These are phyloP conservation scores for Coemansia sp. DNA, from an alignment of 192 early-diverging fungal genomes.

Conservation along the genomic window DNA sequence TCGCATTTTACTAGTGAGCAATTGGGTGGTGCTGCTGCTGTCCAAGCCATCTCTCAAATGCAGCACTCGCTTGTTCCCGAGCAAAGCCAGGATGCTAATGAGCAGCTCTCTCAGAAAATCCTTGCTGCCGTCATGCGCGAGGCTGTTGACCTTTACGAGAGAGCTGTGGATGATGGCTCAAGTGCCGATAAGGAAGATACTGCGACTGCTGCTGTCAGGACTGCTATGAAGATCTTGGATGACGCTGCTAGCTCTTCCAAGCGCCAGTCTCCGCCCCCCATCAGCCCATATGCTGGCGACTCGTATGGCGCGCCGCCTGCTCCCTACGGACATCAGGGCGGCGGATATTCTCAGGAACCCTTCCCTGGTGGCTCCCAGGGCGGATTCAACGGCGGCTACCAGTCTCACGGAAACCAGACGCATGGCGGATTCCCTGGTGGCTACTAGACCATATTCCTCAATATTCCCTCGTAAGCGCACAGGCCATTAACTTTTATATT, in stretches of 20 bases:
- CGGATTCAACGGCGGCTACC: slow-evolving; percentile 12
- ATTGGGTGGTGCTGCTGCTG: slow-evolving; percentile 45
- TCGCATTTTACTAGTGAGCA: slow-evolving; percentile 27
- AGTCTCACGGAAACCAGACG: not conserved
- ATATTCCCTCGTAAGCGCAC: too few relatives aligned
- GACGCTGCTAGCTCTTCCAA: slow-evolving; percentile 12
- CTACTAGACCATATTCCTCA: too few relatives aligned
- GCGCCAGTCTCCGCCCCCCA: too few relatives aligned
- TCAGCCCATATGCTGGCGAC: not conserved
- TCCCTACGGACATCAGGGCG: not conserved
- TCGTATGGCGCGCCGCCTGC: not conserved
- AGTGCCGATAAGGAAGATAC: slow-evolving; percentile 37
- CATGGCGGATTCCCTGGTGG: too few relatives aligned
- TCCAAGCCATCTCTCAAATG: slow-evolving; percentile 30
- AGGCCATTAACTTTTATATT: too few relatives aligned
- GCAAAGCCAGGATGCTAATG: not conserved
- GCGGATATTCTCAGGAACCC: slow-evolving; percentile 1
- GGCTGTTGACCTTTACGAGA: slow-evolving; percentile 27
- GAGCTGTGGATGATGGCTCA: slow-evolving; percentile 15
- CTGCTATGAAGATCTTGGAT: slow-evolving; percentile 45
- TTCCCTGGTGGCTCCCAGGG: slow-evolving; percentile 7
- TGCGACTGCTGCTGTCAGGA: slow-evolving; percentile 35
- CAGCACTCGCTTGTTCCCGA: slow-evolving; percentile 11
- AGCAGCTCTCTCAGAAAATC: slow-evolving; percentile 41
- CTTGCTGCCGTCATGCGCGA: slow-evolving; percentile 42